Evolutionary conservation across 345 rosid species (phyloP), one percentile per base, ranked within the genome.

Genomic region (Populus ilicifolia): DNA sequence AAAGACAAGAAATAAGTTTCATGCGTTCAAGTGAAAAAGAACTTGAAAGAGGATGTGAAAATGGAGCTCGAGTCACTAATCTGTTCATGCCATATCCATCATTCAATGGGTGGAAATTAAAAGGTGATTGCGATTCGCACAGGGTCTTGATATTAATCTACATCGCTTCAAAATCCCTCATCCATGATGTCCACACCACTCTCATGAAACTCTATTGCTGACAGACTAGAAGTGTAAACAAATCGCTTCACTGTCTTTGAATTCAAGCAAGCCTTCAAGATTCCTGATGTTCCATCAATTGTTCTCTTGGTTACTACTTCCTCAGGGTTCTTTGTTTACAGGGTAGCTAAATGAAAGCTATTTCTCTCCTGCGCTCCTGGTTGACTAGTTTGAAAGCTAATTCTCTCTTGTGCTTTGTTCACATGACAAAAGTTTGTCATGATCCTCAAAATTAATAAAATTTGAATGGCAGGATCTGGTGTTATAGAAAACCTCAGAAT

Each of bases 161-260:
- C 62, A 25, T 86, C 82, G 3, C 72, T 86, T 87, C 88, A 86
- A 2, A 18, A 75, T 20, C 79, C 78, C 81, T 85, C 89, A 41
- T 86, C 89, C 80, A 74, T 33, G 10, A 38, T 21, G 0, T 81
- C 69, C 21, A 36, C 41, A 46, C 16, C 64, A 3, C 30, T 77
- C 39, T 18, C 59, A 39, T 46, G 79, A 9, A 27, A 17, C 23
- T 0, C 0, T 27, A 80, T 77, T 0, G 88, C 67, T 0, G 85
- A 16, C 9, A 78, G 66, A 30, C 94, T 91, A 3, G 94, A 89
- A 67, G 94, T 90, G 84, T 88, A 93, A 5, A 91, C 87, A 1
- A 90, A 86, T 9, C 90, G 81, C 76, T 86, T 88, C 39, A 91
- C 92, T 0, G 90, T 89, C 73, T 83, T 86, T 10, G 89, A 76